These are phyloP conservation scores for Monotropa hypopitys DNA, from an alignment of 179 eudicot species.

Conservation along the genomic window DNA sequence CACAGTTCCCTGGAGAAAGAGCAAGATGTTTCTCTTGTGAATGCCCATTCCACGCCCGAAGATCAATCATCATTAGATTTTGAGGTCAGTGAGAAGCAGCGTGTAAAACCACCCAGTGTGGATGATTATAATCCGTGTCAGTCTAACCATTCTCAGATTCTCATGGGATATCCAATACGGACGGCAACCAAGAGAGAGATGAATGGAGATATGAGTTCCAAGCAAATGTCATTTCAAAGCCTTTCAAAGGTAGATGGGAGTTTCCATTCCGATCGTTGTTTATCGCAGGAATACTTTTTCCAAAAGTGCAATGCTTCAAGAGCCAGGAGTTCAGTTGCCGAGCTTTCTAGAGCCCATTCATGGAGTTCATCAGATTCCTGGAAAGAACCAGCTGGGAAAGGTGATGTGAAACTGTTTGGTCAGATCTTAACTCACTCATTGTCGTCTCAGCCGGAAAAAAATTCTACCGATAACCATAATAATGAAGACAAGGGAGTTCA, in stretches of 20 bases:
- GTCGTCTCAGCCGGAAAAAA: conserved; percentile 8
- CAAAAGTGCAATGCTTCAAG: conserved; percentile 33
- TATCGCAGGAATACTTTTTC: conserved; percentile 22
- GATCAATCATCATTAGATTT: neutral
- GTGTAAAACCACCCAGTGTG: conserved; percentile 6
- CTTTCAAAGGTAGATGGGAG: conserved; percentile 8
- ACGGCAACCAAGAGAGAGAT: conserved; percentile 18
- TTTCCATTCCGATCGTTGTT: conserved; percentile 3
- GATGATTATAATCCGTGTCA: conserved; percentile 8
- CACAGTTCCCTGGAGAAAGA: neutral
- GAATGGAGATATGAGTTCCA: conserved; percentile 20
- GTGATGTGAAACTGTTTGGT: conserved; percentile 75
- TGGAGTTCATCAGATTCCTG: conserved; percentile 39
- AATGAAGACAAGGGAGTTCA: conserved; percentile 10
- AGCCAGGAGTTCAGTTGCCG: neutral
- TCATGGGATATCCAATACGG: conserved; percentile 24
- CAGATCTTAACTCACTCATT: conserved; percentile 29
- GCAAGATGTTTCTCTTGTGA: neutral
- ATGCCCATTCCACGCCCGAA: neutral
- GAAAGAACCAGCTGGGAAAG: conserved; percentile 32
- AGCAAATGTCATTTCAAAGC: conserved; percentile 9
- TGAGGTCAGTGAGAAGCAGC: conserved; percentile 15
- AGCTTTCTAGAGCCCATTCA: conserved; percentile 12
- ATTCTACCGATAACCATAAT: neutral
- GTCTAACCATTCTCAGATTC: conserved; percentile 15